phyloP scores from a whole-genome alignment of 352 stramenopile species.

The Phytophthora pistaciae region DNA sequence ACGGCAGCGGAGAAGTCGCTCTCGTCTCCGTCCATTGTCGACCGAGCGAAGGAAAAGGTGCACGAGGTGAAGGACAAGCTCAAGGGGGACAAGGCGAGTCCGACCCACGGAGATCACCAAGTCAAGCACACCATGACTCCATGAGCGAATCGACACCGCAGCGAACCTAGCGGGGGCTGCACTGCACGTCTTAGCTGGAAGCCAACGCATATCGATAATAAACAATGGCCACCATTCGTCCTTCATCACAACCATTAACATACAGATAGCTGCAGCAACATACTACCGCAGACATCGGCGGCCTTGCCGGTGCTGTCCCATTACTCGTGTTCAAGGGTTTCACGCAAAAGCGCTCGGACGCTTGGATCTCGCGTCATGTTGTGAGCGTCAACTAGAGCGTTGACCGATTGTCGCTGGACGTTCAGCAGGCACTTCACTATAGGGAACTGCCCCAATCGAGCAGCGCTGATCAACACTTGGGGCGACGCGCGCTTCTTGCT shows the following conservation, averaged over 20 bases:
- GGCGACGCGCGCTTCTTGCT: neutral
- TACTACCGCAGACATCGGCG: neutral
- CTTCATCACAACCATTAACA: no score
- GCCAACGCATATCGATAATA: no score
- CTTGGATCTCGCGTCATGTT: neutral
- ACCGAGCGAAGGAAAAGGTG: slow-evolving; percentile 28
- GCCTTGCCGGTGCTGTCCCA: neutral
- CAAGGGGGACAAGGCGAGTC: slow-evolving; percentile 17
- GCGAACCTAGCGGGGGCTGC: neutral
- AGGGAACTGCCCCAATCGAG: neutral
- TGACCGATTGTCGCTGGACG: neutral
- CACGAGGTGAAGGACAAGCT: slow-evolving; percentile 29
- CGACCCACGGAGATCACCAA: neutral
- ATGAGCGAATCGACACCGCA: neutral
- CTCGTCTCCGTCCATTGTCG: slow-evolving; percentile 13
- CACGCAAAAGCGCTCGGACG: neutral
- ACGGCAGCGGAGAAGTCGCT: slow-evolving; percentile 22
- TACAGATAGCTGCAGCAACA: no score
- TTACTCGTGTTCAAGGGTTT: neutral
- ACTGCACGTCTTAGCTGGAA: neutral
- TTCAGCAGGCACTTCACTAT: neutral
- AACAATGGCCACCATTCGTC: no score
- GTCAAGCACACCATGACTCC: neutral
- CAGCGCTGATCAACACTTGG: neutral
- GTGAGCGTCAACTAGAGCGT: neutral